Base-by-base conservation (phyloP, 1,139 yeast genomes). In the Ogataea hybrid region DNA sequence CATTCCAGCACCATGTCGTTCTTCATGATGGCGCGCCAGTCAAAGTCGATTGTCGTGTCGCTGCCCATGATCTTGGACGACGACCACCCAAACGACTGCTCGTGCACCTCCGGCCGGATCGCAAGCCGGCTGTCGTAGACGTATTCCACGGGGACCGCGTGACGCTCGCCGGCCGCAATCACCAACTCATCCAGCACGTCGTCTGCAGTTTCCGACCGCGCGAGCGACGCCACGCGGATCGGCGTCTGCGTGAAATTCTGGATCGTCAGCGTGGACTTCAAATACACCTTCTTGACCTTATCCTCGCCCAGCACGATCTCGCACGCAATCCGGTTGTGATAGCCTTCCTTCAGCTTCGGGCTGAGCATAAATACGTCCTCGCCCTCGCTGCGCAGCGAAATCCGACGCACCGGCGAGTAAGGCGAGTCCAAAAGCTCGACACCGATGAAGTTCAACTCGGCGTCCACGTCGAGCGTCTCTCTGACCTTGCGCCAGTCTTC, bases 401-500 rank as follows among this genome's bases (percentile, higher is more conserved):
- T 68, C 1, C 72, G 68, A 5, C 70, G 64, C 3, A 86, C 62
- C 9, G 73, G 71, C 3, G 73, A 75, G 53, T 79, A 84, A 0
- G 71, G 68, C 0, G 87, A 74, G 35, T 71, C 78, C 4, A 75
- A 37, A 14, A 88, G 62, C 32, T 72, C 72, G 15, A 89, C 72
- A 0, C 84, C 90, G 32, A 90, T 64, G 2, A 73, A 68, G 32
- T 81, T 83, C 17, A 70, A 71, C 20, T 74, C 77, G 37, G 75
- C 77, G 49, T 84, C 84, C 2, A 86, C 78, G 49, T 79, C 82
- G 44, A 89, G 68, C 46, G 81, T 80, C 57, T 92, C 96, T 61
- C 98, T 81, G 16, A 89, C 78, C 25, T 74, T 75, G 49, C 86
- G 74, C 97, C 97, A 92, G 57, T 92, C 96, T 57, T 90, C 95